Conservation (phyloP, 2,329 filamentous ascomycete species). For the Diplodia seriata region DNA sequence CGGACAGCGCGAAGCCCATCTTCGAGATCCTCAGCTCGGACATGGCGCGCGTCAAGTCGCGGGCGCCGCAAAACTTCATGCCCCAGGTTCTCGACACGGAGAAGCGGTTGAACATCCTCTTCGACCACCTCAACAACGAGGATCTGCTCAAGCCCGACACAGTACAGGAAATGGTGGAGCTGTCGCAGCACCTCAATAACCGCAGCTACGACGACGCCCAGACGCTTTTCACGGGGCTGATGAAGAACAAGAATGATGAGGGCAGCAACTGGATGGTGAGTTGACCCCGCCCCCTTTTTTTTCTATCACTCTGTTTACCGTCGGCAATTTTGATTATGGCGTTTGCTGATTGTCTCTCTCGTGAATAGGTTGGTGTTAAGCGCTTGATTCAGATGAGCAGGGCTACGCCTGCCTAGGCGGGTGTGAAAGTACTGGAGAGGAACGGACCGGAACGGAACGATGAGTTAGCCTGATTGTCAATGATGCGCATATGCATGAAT, state of each 20-base stretch:
- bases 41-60: conserved; percentile 85
- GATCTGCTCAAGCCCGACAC: conserved; percentile 85
- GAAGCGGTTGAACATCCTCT: conserved; percentile 90
- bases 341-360: conserved; percentile 11
- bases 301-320: conserved; percentile 12
- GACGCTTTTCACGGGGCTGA: conserved; percentile 54
- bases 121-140: conserved; percentile 96
- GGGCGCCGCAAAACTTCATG: conserved; percentile 85
- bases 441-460: neutral
- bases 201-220: conserved; percentile 56
- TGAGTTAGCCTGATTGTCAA: neutral
- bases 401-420: conserved; percentile 39
- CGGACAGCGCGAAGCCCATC: conserved; percentile 74
- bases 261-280: conserved; percentile 61
- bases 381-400: conserved; percentile 49
- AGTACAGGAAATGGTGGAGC: conserved; percentile 68
- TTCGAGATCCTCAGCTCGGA: conserved; percentile 82
- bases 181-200: conserved; percentile 53
- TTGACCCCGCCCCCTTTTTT: conserved; percentile 31
- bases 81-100: conserved; percentile 92
- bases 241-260: conserved; percentile 57
- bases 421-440: neutral
- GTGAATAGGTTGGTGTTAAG: conserved; percentile 47
- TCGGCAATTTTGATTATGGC: neutral
- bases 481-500: conserved; percentile 1